These are phyloP conservation scores for Sporodiniella umbellata DNA, from an alignment of 371 early-diverging fungal species.

Conservation along the genomic window DNA sequence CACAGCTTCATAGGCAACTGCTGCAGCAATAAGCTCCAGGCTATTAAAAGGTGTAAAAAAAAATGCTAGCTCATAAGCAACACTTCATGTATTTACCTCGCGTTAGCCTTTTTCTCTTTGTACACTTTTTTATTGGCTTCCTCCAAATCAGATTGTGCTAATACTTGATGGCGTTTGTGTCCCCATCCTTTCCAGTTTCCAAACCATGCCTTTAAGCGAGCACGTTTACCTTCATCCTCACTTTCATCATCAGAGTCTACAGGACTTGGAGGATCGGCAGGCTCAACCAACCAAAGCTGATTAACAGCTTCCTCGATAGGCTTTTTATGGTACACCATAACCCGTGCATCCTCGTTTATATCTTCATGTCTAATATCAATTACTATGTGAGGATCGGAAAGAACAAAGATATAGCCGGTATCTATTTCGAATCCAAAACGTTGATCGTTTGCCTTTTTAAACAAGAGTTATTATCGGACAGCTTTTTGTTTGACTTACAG, in stretches of 20 bases:
- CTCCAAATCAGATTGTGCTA: slow-evolving; percentile 22
- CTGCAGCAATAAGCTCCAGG: slow-evolving; percentile 52
- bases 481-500: slow-evolving; percentile 16
- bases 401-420: slow-evolving; percentile 24
- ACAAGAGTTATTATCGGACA: not conserved
- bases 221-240: slow-evolving; percentile 33
- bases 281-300: slow-evolving; percentile 25
- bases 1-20: slow-evolving; percentile 52
- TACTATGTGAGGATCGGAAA: slow-evolving; percentile 20
- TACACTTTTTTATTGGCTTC: slow-evolving; percentile 37
- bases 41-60: not conserved
- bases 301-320: slow-evolving; percentile 19
- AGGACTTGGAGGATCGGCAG: slow-evolving; percentile 21
- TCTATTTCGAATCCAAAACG: slow-evolving; percentile 30
- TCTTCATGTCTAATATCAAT: slow-evolving; percentile 25
- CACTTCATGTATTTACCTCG: slow-evolving; percentile 16
- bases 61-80: not conserved
- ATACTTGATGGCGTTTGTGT: slow-evolving; percentile 18
- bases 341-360: slow-evolving; percentile 17
- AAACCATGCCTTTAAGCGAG: slow-evolving; percentile 30
- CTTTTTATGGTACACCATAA: slow-evolving; percentile 23
- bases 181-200: slow-evolving; percentile 32
- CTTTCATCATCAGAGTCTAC: slow-evolving; percentile 29
- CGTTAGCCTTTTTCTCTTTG: slow-evolving; percentile 25
- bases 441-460: slow-evolving; percentile 24